Base-by-base conservation (phyloP, 345 rosid genomes). In the Eutrema heterophyllum region DNA sequence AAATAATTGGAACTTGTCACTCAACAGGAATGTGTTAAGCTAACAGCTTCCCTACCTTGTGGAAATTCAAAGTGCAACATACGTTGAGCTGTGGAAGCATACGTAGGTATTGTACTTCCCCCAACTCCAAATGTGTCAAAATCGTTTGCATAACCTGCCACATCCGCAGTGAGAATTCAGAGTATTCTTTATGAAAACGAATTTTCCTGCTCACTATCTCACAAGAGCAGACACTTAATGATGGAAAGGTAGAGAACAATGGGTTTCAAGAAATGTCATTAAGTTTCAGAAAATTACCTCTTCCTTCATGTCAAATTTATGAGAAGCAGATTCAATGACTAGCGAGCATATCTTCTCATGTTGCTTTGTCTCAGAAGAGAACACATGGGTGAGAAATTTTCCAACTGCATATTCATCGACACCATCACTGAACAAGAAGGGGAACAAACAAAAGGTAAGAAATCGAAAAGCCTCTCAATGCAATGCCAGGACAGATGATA, bases 71-170 rank as follows among this genome's bases (percentile, higher is more conserved):
- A 72, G 87, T 81, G 83, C 97, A 92, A 60, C 93, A 87, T 49
- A 82, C 84, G 71, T 86, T 88, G 62, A 82, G 73, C 61, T 84
- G 92, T 9, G 97, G 96, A 79, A 92, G 83, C 79, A 92, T 79
- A 33, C 76, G 89, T 79, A 95, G 75, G 82, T 90, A 88, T 65
- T 87, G 83, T 46, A 84, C 86, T 77, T 88, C 93, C 50, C 97
- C 99, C 84, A 90, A 78, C 82, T 95, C 99, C 89, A 95, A 73
- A 71, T 84, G 95, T 40, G 97, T 90, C 77, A 95, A 72, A 79
- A 95, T 78, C 33, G 97, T 95, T 65, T 86, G 92, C 88, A 95
- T 90, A 74, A 90, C 97, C 99, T 95, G 88, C 66, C 79, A 82
- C 69, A 70, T 58, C 18, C 67, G 49, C 78, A 70, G 7, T 49